Evolutionary conservation across 2,329 filamentous ascomycete genomes (phyloP), one percentile per base, ranked within the genome.

Genomic region (Westerdykella aurantiaca): DNA sequence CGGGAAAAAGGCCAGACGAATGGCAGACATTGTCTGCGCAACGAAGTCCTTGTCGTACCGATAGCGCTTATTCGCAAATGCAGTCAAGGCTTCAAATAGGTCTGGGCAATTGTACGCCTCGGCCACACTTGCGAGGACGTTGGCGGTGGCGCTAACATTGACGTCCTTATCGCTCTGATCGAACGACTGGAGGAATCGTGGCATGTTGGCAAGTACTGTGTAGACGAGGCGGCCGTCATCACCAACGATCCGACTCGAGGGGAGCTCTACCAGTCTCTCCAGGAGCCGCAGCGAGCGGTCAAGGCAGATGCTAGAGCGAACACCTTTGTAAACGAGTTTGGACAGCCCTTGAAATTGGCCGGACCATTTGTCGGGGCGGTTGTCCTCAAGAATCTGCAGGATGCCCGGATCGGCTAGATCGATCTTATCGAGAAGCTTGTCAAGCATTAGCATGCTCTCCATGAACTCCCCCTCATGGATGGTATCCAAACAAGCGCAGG

Each of bases 391-490:
- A 37, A 85, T 72, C 17, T 79, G 75, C 33, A 91, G 77, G 3
- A 94, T 80, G 31, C 71, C 76, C 0, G 82, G 75, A 48, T 86
- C 81, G 37, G 79, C 77, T 37, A 98, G 77, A 63, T 98, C 86
- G 17, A 97, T 73, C 63, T 93, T 95, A 53, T 82, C 79, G 17
- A 98, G 70, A 31, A 95, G 82, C 58, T 86, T 86, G 46, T 95
- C 86, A 9, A 98, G 77, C 86, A 98, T 96, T 41, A 86, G 84
- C 11, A 96, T 74, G 17, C 87, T 89, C 63, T 96, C 93, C 49
- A 93, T 79, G 50, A 95, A 98, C 60, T 98, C 93, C 17, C 85
- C 80, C 68, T 98, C 94, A 52, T 97, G 95, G 59, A 97, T 95
- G 0, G 93, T 97, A 60, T 97, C 90, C 16, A 98, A 72, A 63